Conservation (phyloP, 768 basidiomycete genomes). For the Termitomyces sp. region DNA sequence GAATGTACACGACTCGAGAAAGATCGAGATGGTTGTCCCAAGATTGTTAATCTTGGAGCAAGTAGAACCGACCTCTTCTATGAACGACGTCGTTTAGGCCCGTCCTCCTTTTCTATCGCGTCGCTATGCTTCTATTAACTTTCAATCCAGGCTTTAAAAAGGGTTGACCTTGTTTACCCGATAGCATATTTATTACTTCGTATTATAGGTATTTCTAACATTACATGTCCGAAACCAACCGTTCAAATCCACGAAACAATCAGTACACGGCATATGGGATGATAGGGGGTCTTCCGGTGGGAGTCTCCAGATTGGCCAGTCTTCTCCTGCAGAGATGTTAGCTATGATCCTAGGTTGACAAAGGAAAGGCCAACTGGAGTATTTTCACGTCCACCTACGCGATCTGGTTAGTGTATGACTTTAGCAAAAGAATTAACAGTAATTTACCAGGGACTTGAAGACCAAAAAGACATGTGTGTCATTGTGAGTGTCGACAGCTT, state of each 20-base stretch:
- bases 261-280: conserved; percentile 62
- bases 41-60: conserved; percentile 96
- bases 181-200: background rate
- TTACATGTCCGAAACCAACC: background rate
- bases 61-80: conserved; percentile 92
- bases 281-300: conserved; percentile 50
- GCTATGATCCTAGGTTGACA: background rate
- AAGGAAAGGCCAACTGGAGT: conserved; percentile 47
- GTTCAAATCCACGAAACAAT: background rate
- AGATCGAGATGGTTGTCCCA: conserved; percentile 96
- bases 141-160: conserved; percentile 63
- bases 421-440: background rate
- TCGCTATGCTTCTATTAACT: background rate
- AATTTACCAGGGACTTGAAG: conserved; percentile 75
- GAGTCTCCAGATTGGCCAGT: conserved; percentile 56
- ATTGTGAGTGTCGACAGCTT: conserved; percentile 78
- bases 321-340: conserved; percentile 31
- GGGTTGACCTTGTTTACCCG: conserved; percentile 23
- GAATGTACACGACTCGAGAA: conserved; percentile 97
- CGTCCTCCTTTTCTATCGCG: conserved; percentile 13
- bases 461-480: conserved; percentile 81
- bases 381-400: conserved; percentile 69
- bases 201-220: background rate
- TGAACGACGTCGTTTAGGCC: conserved; percentile 81
- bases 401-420: conserved; percentile 8